Conservation (phyloP, 1,284 basidiomycete species). For the Ceratobasidium sp. region DNA sequence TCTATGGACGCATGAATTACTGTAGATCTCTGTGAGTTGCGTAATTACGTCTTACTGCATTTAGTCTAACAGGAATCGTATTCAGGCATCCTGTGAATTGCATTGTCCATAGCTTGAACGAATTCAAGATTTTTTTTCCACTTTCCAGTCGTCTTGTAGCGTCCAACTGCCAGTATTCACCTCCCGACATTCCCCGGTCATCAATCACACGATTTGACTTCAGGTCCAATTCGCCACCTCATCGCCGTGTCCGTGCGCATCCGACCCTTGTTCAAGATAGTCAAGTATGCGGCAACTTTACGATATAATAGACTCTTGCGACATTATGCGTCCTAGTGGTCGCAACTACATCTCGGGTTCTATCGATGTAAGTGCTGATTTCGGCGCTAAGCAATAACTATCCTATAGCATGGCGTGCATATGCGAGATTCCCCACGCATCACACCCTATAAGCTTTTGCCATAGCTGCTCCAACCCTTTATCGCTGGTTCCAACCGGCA, state of each 20-base stretch:
- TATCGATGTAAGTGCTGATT: background rate
- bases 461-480: slow-evolving; percentile 12
- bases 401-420: background rate
- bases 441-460: slow-evolving; percentile 17
- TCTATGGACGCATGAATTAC: background rate
- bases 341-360: no score
- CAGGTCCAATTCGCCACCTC: background rate
- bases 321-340: no score
- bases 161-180: background rate
- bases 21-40: slow-evolving; percentile 19
- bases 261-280: background rate
- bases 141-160: background rate
- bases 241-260: background rate
- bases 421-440: slow-evolving; percentile 8
- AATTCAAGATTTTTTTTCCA: slow-evolving; percentile 2
- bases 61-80: background rate
- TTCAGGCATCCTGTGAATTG: background rate
- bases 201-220: background rate
- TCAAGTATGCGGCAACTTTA: background rate
- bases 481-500: slow-evolving; percentile 12
- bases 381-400: background rate
- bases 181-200: slow-evolving; percentile 19
- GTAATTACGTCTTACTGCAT: background rate
- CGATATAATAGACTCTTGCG: background rate
- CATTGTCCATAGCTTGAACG: slow-evolving; percentile 20